phyloP scores from a whole-genome alignment of 2,329 filamentous ascomycete genomes.

The Xylariaceae sp. region DNA sequence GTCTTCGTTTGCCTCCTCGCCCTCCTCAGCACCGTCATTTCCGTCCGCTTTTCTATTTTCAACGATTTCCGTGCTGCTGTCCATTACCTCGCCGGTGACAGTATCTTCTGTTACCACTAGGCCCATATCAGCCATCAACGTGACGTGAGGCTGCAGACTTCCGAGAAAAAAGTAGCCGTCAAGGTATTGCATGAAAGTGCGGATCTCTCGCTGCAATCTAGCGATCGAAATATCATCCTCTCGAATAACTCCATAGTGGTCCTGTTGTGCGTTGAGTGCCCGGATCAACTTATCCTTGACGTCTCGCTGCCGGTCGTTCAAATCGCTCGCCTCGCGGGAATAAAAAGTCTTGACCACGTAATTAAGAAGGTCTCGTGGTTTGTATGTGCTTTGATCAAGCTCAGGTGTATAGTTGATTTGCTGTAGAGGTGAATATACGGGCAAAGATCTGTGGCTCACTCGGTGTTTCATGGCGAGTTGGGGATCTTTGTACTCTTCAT shows the following conservation, averaged over 20 bases:
- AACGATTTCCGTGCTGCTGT: background rate
- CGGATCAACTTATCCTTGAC: conserved; percentile 3
- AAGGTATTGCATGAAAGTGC: conserved; percentile 5
- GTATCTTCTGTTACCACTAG: background rate
- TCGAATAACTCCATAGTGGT: background rate
- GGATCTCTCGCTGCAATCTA: background rate
- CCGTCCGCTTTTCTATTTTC: too few species aligned
- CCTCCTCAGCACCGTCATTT: background rate
- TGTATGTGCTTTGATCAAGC: conserved; percentile 9
- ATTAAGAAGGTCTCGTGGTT: conserved; percentile 18
- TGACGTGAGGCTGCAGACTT: conserved; percentile 1
- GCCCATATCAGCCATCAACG: conserved; percentile 6
- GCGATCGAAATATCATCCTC: background rate
- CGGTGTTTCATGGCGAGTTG: too few species aligned
- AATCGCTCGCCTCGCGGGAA: conserved; percentile 2
- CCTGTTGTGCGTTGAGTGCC: background rate
- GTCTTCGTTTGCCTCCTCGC: background rate
- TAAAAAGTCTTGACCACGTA: conserved; percentile 13
- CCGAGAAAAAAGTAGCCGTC: conserved; percentile 23
- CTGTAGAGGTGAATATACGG: background rate
- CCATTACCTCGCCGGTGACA: background rate
- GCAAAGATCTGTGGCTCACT: background rate
- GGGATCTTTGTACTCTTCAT: too few species aligned
- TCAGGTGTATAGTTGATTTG: background rate
- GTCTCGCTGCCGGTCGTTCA: conserved; percentile 8